A percentile compares a stretch with the other conserved stretches of the same genome.
These are phyloP conservation scores for Monilinia fructigena DNA, from an alignment of 2,329 filamentous ascomycete genomes.

Conservation along the genomic window DNA sequence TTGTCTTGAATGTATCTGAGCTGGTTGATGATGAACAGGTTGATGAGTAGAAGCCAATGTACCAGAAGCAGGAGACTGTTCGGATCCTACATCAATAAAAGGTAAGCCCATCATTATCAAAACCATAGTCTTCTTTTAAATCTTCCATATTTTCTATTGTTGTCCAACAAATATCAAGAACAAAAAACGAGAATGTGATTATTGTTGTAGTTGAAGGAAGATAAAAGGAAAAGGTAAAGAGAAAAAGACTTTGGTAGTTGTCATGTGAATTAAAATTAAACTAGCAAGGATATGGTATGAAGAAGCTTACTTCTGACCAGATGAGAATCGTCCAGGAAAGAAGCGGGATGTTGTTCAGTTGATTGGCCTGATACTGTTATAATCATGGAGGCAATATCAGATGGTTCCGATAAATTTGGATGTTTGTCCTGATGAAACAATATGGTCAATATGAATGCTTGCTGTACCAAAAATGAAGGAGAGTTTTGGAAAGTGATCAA, in stretches of 20 bases:
- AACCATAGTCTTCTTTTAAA: not conserved
- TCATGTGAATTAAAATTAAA: not conserved
- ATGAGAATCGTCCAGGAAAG: not conserved
- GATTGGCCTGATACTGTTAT: not conserved
- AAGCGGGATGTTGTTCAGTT: not conserved
- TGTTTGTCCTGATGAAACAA: not conserved
- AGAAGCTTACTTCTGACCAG: constrained; percentile 1
- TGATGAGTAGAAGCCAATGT: not conserved
- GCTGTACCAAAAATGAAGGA: not conserved
- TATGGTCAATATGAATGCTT: not conserved
- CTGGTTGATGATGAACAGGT: not conserved
- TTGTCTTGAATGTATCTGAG: not conserved
- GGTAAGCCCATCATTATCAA: not conserved
- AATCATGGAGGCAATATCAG: not conserved
- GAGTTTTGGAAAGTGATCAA: not conserved
- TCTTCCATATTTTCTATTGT: not conserved
- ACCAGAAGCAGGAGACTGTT: not conserved
- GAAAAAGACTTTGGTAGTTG: too few species aligned
- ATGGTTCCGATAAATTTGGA: not conserved
- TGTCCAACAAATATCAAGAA: not conserved
- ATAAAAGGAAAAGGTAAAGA: not conserved
- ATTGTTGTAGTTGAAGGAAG: not conserved
- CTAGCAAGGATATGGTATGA: not conserved
- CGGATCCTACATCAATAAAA: not conserved
- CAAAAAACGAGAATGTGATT: not conserved